These are phyloP conservation scores for Aegilops tauschii DNA, from an alignment of 176 grass and related monocot species.

Conservation along the genomic window DNA sequence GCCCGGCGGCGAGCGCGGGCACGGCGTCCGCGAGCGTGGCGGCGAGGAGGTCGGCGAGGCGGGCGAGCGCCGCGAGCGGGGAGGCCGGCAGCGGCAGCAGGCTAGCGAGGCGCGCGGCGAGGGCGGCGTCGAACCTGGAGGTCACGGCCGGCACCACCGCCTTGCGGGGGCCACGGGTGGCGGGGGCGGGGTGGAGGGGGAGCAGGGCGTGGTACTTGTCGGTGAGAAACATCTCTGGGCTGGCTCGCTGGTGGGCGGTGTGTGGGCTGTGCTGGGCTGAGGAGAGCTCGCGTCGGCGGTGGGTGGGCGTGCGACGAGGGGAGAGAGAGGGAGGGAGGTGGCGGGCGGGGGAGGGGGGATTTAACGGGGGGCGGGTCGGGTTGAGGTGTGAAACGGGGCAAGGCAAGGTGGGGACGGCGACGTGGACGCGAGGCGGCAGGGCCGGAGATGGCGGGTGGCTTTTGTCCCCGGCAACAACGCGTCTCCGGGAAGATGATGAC, in stretches of 20 bases:
- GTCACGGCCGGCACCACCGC: neutral
- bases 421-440: neutral
- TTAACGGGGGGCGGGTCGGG: constrained; percentile 25
- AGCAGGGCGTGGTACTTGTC: constrained; percentile 51
- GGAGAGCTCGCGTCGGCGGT: constrained; percentile 6
- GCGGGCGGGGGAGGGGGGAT: neutral
- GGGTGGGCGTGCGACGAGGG: neutral
- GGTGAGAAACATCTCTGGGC: constrained; percentile 66
- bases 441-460: neutral
- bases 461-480: constrained; percentile 28
- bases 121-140: constrained; percentile 34
- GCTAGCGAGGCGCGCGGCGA: constrained; percentile 33
- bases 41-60: constrained; percentile 51
- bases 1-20: constrained; percentile 26
- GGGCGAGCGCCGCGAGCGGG: constrained; percentile 38
- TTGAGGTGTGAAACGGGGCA: constrained; percentile 3
- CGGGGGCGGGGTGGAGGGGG: constrained; percentile 1
- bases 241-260: neutral
- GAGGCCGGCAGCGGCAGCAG: constrained; percentile 34
- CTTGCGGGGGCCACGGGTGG: neutral
- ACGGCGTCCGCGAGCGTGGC: constrained; percentile 35
- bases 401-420: neutral
- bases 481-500: constrained; percentile 33
- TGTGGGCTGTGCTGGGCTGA: neutral
- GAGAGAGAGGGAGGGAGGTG: neutral